phyloP scores from a whole-genome alignment of 1,284 basidiomycete genomes.

The Trichosporon sp. region DNA sequence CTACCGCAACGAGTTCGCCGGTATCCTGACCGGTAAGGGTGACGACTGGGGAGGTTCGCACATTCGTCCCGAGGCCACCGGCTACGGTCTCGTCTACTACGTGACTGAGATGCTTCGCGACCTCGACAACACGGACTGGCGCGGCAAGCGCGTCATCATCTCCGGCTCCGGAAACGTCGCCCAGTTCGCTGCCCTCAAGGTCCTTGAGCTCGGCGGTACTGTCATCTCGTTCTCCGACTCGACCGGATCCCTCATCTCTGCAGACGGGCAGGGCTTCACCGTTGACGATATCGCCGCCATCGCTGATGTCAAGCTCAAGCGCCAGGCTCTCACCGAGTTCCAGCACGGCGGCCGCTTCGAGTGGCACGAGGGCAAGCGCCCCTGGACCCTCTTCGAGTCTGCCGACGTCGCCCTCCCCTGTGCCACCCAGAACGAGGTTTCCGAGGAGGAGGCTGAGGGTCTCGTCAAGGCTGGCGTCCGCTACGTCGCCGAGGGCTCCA shows the following conservation, averaged over 20 bases:
- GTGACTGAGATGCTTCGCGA: conserved; percentile 56
- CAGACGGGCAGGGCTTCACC: conserved; percentile 55
- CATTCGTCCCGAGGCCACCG: conserved; percentile 68
- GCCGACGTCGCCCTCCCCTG: conserved; percentile 70
- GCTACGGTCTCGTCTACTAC: conserved; percentile 72
- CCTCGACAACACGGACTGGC: conserved; percentile 51
- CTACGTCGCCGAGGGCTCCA: conserved; percentile 72
- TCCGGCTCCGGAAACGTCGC: conserved; percentile 70
- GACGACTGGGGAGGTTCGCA: conserved; percentile 65
- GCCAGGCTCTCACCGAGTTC: conserved; percentile 58
- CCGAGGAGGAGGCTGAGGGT: conserved; percentile 62
- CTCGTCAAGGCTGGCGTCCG: conserved; percentile 64
- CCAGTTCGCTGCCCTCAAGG: conserved; percentile 72
- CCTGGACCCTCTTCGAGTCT: conserved; percentile 65
- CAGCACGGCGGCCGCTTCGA: conserved; percentile 53
- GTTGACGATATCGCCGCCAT: conserved; percentile 57
- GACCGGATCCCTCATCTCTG: conserved; percentile 62
- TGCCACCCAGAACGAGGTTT: conserved; percentile 73
- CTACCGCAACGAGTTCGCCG: conserved; percentile 67
- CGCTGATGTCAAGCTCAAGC: conserved; percentile 60
- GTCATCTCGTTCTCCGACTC: conserved; percentile 76
- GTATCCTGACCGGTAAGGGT: conserved; percentile 73
- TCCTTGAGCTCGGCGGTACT: conserved; percentile 68
- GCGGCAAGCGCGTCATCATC: conserved; percentile 61
- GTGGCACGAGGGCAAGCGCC: conserved; percentile 64